A percentile compares a stretch with the other conserved stretches of the same genome.
Evolutionary conservation across 1,284 basidiomycete genomes (phyloP).

Genomic region (Sparassis latifolia): DNA sequence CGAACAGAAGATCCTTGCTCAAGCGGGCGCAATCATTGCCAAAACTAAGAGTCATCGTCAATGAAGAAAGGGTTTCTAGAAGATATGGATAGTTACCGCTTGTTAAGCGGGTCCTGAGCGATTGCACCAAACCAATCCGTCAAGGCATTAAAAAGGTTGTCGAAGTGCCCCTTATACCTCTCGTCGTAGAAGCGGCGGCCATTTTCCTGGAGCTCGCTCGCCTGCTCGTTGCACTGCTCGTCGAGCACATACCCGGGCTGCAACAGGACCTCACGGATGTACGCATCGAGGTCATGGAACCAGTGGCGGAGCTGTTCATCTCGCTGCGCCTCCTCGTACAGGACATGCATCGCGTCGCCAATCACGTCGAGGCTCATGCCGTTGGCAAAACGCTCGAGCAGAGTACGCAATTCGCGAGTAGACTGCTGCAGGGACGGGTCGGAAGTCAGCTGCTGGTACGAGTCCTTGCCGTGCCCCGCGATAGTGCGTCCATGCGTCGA

Average conservation of each 20-base stretch:
- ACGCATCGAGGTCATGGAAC: conserved; percentile 67
- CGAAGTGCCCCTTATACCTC: conserved; percentile 84
- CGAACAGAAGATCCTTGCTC: conserved; percentile 61
- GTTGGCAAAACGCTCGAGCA: conserved; percentile 94
- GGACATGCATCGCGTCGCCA: conserved; percentile 63
- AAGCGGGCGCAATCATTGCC: conserved; percentile 80
- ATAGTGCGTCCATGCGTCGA: conserved; percentile 52
- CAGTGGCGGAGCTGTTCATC: conserved; percentile 77
- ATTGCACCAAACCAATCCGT: conserved; percentile 78
- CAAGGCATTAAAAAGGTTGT: conserved; percentile 68
- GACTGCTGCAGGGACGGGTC: conserved; percentile 55
- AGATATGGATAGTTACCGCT: conserved; percentile 25
- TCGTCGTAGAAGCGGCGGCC: conserved; percentile 76
- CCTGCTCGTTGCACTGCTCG: conserved; percentile 63
- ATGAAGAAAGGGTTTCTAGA: conserved; percentile 12
- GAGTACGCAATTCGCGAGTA: conserved; percentile 61
- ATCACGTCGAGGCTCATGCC: conserved; percentile 61
- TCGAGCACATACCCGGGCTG: conserved; percentile 89
- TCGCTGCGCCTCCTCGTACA: conserved; percentile 71
- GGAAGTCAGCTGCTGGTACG: conserved; percentile 19
- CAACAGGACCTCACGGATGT: conserved; percentile 63
- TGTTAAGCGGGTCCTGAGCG: conserved; percentile 80
- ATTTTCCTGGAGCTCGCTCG: conserved; percentile 51
- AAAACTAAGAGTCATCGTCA: conserved; percentile 37
- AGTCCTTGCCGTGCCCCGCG: conserved; percentile 25